Evolutionary conservation across 148 eudicot genomes (phyloP), one percentile per base, ranked within the genome.

Genomic region (Heliosperma pusillum): DNA sequence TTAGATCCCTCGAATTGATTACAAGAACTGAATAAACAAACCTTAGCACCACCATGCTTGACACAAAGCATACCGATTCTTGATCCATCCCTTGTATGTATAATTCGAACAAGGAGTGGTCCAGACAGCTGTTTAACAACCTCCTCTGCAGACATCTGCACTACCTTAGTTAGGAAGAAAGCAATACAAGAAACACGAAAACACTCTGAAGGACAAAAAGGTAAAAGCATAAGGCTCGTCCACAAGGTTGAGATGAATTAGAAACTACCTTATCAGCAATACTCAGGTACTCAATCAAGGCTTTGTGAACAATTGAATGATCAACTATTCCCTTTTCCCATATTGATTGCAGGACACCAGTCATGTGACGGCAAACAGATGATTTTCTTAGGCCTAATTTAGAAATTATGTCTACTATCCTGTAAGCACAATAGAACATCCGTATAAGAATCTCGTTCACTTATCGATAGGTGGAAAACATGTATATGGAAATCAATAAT

Each of bases 241-340:
- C 15, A 27, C 26, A 59, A 21, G 11, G 15, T 25, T 20, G 27
- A 59, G 64, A 21, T 22, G 7, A 27, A 70, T 19, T 27, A 57
- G 27, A 58, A 79, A 17, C 50, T 84, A 96, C 99, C 90, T 87
- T 70, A 85, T 89, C 94, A 74, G 99, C 97, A 82, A 96, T 87
- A 80, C 80, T 89, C 11, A 96, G 80, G 83, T 86, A 96, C 80
- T 92, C 99, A 42, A 92, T 26, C 63, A 96, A 79, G 21, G 90
- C 89, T 84, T 81, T 90, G 80, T 96, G 97, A 69, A 87, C 88
- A 78, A 96, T 92, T 11, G 95, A 87, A 82, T 96, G 99, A 80
- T 96, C 99, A 75, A 96, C 86, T 66, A 96, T 96, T 74, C 97
- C 97, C 79, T 96, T 92, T 86, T 96, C 99, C 78, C 93, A 72